phyloP scores from a whole-genome alignment of 495 filamentous ascomycete genomes.

The Penicillium steckii region DNA sequence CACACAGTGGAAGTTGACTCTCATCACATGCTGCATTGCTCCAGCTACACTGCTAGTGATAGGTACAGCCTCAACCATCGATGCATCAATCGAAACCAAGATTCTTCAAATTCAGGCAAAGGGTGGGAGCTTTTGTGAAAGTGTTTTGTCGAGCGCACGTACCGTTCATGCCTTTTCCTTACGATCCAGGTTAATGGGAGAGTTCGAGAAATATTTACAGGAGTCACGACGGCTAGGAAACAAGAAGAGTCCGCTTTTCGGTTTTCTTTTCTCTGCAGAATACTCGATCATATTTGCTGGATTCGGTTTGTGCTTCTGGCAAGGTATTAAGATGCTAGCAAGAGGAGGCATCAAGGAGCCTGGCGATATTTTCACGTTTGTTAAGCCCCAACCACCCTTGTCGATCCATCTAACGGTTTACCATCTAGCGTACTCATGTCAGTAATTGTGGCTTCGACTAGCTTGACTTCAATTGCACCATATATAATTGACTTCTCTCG shows the following conservation, averaged over 20 bases:
- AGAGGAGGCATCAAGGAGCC: slow-evolving; percentile 47
- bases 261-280: slow-evolving; percentile 68
- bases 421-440: slow-evolving; percentile 15
- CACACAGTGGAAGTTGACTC: slow-evolving; percentile 71
- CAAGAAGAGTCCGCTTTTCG: slow-evolving; percentile 55
- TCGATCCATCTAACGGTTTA: not conserved
- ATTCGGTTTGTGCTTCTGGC: slow-evolving; percentile 79
- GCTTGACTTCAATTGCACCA: slow-evolving; percentile 19
- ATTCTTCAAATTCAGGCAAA: slow-evolving; percentile 67
- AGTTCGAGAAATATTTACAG: slow-evolving; percentile 56
- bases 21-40: slow-evolving; percentile 67
- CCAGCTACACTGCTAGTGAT: slow-evolving; percentile 61
- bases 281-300: slow-evolving; percentile 66
- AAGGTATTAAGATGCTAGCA: slow-evolving; percentile 68
- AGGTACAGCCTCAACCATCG: slow-evolving; percentile 34
- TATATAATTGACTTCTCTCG: slow-evolving; percentile 30
- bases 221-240: slow-evolving; percentile 67
- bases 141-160: slow-evolving; percentile 76
- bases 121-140: slow-evolving; percentile 76
- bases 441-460: slow-evolving; percentile 4
- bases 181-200: slow-evolving; percentile 63
- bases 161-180: slow-evolving; percentile 79
- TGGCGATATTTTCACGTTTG: slow-evolving; percentile 34
- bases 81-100: slow-evolving; percentile 57
- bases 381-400: slow-evolving; percentile 3